Evolutionary conservation across 352 stramenopile genomes (phyloP).

Genomic region (Detonula confervacea): DNA sequence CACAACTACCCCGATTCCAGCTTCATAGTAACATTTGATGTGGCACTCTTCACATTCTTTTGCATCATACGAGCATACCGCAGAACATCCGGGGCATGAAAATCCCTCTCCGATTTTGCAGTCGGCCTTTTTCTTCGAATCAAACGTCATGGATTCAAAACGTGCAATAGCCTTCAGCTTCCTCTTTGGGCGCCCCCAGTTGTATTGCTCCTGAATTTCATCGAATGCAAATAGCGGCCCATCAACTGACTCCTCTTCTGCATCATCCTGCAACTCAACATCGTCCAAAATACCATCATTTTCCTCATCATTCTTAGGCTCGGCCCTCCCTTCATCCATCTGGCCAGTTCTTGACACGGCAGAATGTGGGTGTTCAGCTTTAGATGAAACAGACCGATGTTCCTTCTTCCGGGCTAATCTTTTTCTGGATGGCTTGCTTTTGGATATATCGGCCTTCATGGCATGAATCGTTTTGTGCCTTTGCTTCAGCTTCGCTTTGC

Average conservation of each 20-base stretch:
- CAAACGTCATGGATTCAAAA: slow-evolving; percentile 27
- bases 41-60: slow-evolving; percentile 21
- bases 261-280: background rate
- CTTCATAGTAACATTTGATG: slow-evolving; percentile 18
- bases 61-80: slow-evolving; percentile 15
- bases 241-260: background rate
- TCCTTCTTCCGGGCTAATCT: background rate
- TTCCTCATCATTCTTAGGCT: background rate
- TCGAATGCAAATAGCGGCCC: slow-evolving; percentile 18
- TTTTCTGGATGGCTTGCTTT: background rate
- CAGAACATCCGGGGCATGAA: slow-evolving; percentile 15
- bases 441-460: slow-evolving; percentile 8
- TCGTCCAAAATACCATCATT: background rate
- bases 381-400: background rate
- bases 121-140: slow-evolving; percentile 12
- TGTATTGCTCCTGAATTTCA: slow-evolving; percentile 7
- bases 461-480: background rate
- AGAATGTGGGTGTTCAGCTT: background rate
- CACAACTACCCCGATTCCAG: slow-evolving; percentile 12
- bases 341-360: background rate
- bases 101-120: slow-evolving; percentile 23
- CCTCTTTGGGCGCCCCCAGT: slow-evolving; percentile 14
- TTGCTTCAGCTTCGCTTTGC: background rate
- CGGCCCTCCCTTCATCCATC: background rate
- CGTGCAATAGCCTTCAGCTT: slow-evolving; percentile 22